Evolutionary conservation across 768 basidiomycete species (phyloP), one percentile per base, ranked within the genome.

Genomic region (Filobasidium floriforme): DNA sequence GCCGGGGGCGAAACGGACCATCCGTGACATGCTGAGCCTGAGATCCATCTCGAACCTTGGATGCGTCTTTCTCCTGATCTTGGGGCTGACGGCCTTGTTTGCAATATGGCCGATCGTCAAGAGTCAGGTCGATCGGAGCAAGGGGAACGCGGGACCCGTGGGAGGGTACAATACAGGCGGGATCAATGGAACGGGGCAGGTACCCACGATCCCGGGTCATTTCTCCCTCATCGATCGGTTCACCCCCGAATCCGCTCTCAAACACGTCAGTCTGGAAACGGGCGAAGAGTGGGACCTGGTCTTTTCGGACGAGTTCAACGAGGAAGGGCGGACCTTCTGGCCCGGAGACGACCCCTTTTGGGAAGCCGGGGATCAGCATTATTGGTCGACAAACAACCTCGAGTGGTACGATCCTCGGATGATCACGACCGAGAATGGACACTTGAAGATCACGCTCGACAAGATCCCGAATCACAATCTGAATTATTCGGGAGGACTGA

Each of bases 261-360:
- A 85, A 41, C 83, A 86, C n/a, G 84, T 81, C 1, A 89, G 88
- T 1, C 87, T 84, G 67, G 90, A 96, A 65, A 76, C 74, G 71
- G 94, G 92, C 1, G 82, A 87, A 62, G 78, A 82, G 12, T 93
- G 90, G 78, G 82, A 88, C 66, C 84, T 98, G 43, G 87, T 91
- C 5, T 98, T 93, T 79, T 92, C 89, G 57, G 89, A 90, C 77
- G 89, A 90, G 76, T 94, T 87, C 83, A 87, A 85, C 80, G 83
- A 63, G 73, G 87, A 81, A 68, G 92, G 81, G 7, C 61, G 80
- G 62, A 72, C 68, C 1, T 77, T 77, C 59, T 77, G 69, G 44
- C 43, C 71, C 28, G 78, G 79, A 15, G 81, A 81, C 63, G 80
- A 81, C 60, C 81, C 82, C 0, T 83, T 79, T 66, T 83, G 81